A percentile compares a stretch with the other conserved stretches of the same genome.
Conservation (phyloP, 2,329 filamentous ascomycete species). For the Claviceps sorghi region DNA sequence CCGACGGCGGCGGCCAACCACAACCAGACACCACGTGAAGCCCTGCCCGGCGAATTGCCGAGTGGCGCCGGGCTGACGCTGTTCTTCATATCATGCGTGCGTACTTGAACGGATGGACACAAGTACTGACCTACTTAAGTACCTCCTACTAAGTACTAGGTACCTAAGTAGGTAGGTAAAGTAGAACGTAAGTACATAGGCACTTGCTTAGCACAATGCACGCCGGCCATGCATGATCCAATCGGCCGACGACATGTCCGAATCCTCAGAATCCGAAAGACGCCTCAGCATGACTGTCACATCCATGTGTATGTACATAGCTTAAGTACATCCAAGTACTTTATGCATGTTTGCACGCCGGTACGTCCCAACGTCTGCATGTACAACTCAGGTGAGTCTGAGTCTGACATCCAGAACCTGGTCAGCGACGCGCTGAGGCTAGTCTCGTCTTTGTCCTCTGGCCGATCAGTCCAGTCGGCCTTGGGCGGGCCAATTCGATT, state of each 20-base stretch:
- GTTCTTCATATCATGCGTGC: no score
- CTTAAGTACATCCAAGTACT: no score
- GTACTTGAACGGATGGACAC: no score
- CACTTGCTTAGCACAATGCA: no score
- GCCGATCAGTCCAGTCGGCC: not conserved
- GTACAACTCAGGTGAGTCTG: not conserved
- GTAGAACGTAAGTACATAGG: no score
- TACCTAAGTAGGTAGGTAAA: no score
- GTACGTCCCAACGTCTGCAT: not conserved
- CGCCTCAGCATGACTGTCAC: not conserved
- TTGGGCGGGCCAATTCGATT: no score
- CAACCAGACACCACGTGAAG: not conserved
- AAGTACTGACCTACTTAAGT: no score
- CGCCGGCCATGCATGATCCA: not conserved
- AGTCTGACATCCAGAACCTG: not conserved
- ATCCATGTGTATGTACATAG: not conserved
- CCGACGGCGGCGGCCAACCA: not conserved
- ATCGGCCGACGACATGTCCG: not conserved
- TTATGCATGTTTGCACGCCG: no score
- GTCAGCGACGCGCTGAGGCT: not conserved
- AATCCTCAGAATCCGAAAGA: not conserved
- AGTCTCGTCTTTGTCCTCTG: not conserved
- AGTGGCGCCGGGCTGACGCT: no score
- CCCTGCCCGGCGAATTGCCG: not conserved
- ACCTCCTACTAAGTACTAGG: no score